Conservation (phyloP, 306 rosid species). For the Ammopiptanthus mongolicus region DNA sequence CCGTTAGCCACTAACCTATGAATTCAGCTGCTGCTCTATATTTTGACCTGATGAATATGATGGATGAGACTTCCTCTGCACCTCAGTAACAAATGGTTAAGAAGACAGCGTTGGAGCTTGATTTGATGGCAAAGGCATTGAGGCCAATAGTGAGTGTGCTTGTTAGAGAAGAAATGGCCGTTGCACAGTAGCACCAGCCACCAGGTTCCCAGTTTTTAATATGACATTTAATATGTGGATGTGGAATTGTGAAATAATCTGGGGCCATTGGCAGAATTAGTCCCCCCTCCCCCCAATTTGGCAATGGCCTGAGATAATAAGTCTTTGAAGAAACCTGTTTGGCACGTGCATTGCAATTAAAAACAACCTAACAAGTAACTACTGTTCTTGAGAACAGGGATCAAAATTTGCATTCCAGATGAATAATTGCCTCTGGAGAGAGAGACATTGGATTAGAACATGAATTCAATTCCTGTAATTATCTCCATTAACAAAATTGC, state of each 20-base stretch:
- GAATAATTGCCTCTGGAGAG: constrained; percentile 33
- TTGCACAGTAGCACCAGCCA: constrained; percentile 20
- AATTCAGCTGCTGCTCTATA: constrained; percentile 34
- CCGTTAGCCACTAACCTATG: constrained; percentile 32
- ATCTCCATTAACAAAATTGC: neutral
- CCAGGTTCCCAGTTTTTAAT: constrained; percentile 37
- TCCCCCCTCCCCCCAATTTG: neutral
- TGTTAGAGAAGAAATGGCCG: no score
- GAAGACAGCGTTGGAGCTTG: no score
- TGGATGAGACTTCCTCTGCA: constrained; percentile 34
- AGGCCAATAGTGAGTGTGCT: no score
- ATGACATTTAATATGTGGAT: constrained; percentile 28
- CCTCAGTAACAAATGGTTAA: constrained; percentile 4
- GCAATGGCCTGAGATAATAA: constrained; percentile 31
- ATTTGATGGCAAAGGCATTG: no score
- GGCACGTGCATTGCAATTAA: neutral
- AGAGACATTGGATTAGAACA: neutral
- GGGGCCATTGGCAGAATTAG: constrained; percentile 26
- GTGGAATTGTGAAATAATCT: constrained; percentile 31
- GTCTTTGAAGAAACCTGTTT: neutral
- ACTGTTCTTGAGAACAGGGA: constrained; percentile 35
- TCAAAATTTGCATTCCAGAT: constrained; percentile 12
- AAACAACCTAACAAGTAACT: neutral
- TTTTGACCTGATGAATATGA: constrained; percentile 22
- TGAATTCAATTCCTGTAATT: neutral